Evolutionary conservation across 257 asterid species (phyloP).

Genomic region (Fraxinus americana): DNA sequence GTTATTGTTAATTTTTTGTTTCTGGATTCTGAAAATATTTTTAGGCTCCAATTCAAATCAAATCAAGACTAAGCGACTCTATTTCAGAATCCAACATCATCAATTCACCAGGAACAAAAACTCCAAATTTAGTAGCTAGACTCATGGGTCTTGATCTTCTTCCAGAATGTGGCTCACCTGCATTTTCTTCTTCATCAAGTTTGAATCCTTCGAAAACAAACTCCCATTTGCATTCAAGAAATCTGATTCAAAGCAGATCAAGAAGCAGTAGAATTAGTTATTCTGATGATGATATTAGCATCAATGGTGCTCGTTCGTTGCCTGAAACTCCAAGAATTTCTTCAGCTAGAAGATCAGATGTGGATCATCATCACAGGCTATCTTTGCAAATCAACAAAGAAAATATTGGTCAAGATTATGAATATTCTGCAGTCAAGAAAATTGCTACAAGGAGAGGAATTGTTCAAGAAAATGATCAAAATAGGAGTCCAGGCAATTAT

Average conservation of each 20-base stretch:
- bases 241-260: slow-evolving; percentile 13
- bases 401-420: slow-evolving; percentile 32
- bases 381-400: slow-evolving; percentile 73
- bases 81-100: slow-evolving; percentile 44
- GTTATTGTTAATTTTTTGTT: neutral
- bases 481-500: slow-evolving; percentile 46
- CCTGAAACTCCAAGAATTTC: slow-evolving; percentile 81
- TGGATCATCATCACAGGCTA: slow-evolving; percentile 48
- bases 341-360: slow-evolving; percentile 66
- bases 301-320: slow-evolving; percentile 57
- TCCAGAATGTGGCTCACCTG: slow-evolving; percentile 59
- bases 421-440: slow-evolving; percentile 26
- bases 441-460: slow-evolving; percentile 29
- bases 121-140: slow-evolving; percentile 90
- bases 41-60: slow-evolving; percentile 73
- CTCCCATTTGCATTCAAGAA: slow-evolving; percentile 28
- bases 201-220: slow-evolving; percentile 21
- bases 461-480: slow-evolving; percentile 34
- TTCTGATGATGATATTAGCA: slow-evolving; percentile 41
- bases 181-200: slow-evolving; percentile 27
- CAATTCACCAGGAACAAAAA: slow-evolving; percentile 58
- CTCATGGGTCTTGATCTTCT: slow-evolving; percentile 91
- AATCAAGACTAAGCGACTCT: slow-evolving; percentile 50
- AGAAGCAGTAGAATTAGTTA: slow-evolving; percentile 21
- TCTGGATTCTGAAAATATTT: slow-evolving; percentile 15